Evolutionary conservation across 208 protist genomes (phyloP).

Genomic region (Leishmania amazonensis): DNA sequence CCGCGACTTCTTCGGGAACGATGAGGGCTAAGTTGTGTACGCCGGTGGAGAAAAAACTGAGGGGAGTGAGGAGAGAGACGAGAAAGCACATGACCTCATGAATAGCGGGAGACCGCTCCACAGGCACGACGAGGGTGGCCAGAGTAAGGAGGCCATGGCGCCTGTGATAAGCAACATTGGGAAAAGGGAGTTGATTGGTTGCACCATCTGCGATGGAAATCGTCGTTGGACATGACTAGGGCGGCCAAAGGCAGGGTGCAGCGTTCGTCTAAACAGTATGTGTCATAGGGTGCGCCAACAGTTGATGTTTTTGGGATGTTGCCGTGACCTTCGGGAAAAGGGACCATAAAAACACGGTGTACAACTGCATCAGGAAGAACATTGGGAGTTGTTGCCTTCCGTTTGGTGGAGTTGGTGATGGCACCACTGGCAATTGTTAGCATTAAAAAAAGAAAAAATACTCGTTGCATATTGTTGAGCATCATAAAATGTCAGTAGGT

Average conservation of each 20-base stretch:
- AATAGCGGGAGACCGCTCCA: neutral
- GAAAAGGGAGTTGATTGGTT: too few relatives aligned
- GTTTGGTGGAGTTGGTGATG: neutral
- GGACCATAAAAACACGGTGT: neutral
- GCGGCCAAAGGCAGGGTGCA: neutral
- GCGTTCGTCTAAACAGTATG: neutral
- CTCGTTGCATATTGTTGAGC: neutral
- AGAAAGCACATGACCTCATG: neutral
- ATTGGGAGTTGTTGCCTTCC: neutral
- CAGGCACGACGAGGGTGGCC: neutral
- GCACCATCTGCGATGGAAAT: neutral
- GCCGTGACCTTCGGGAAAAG: neutral
- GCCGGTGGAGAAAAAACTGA: neutral
- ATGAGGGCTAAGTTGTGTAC: constrained; percentile 4
- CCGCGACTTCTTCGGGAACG: neutral
- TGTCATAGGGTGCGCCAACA: neutral
- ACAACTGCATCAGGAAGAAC: neutral
- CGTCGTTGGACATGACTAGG: too few relatives aligned
- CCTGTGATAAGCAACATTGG: too few relatives aligned
- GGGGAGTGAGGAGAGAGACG: neutral
- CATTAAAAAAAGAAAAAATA: neutral
- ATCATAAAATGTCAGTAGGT: neutral
- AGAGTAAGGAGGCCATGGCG: neutral
- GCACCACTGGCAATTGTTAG: neutral
- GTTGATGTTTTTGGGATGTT: neutral